Evolutionary conservation across 306 rosid species (phyloP), one percentile per base, ranked within the genome.

Genomic region (Cercis canadensis): DNA sequence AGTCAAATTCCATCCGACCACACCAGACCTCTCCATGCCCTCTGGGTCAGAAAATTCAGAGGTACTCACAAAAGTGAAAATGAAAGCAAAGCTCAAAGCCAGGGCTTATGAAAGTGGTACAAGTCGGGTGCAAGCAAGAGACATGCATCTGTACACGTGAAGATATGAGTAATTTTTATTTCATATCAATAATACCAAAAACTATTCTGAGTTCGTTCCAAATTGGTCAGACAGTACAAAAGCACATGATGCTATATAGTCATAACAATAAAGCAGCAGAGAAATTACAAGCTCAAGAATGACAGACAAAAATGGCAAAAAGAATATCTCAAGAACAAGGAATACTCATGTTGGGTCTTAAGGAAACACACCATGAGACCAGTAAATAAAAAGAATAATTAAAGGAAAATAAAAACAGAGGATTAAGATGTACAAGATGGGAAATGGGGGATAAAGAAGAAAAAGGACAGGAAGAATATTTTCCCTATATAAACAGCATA

Each of bases 371-470:
- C 57, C 41, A 67, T 54, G 36, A 50, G 64, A 54, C 50, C 17
- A 51, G 16, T 50, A 58, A 15, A 31, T 0, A 4, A 4, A 47
- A 47, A 13, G 13, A 15, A 47, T 5, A 47, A 37, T 5, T 37
- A 37, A 6, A 37, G 29, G 43, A 37, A 37, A 37, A 37, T 37
- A 0, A n/a, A 47, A 47, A 47, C 7, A 2, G n/a, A 9, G 14
- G 24, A 60, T 43, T 61, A 34, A 8, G 53, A 18, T 14, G 57
- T 8, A 76, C 36, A 58, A 12, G 13, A 46, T 0, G 47, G 17
- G 9, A 65, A 75, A 19, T 29, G 19, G 64, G 9, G 41, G n/a
- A n/a, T 40, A 50, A 21, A 32, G 62, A 54, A 52, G 4, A 79
- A 44, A 29, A 79, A 53, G 24, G 21, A 34, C 45, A 33, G n/a